Base-by-base conservation (phyloP, 805 yeast species). In the Kregervanrija pseudodelftensis region DNA sequence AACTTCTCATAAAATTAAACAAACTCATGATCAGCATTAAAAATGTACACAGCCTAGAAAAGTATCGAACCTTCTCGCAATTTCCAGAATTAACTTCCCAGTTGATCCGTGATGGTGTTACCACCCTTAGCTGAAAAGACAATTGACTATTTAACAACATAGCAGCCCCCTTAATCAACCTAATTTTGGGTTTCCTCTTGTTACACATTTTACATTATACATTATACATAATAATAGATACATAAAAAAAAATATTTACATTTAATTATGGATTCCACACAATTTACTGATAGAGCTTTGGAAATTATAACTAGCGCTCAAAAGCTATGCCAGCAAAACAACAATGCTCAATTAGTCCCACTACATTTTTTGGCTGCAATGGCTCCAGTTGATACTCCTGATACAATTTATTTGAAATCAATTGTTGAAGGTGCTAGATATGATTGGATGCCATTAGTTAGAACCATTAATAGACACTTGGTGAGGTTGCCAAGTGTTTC, bases 271-370 rank as follows among this genome's bases (percentile, higher is more conserved):
- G 83, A 79, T 60, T 77, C 77, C 56, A 65, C 90, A 47, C 90
- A 87, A 73, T 85, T 87, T 55, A 93, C 99, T 49, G 98, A 93
- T 64, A 85, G 93, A 64, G 98, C 97, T 37, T 77, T 88, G 56
- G 80, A 76, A 44, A 77, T 91, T 49, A 73, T 93, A 41, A 83
- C 85, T 54, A 73, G 78, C 57, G 95, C 98, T 44, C 78, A 80
- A 47, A 78, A 83, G 60, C 66, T 93, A 49, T 96, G 97, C 36
- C 76, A 79, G 58, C 95, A 88, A 53, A 88, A 87, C 59, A 74
- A 84, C 41, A 89, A 93, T 65, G 72, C 91, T 8, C 91, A 86
- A 61, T 70, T 93, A 45, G 69, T 77, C 43, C 99, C 99, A n/a
- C 63, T 90, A 45, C 99, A 93, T 65, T 65, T 93, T 45, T 69